Percentiles rank a stretch among this genome's conserved stretches.
Evolutionary conservation across 2,329 filamentous ascomycete species (phyloP).

Genomic region (Neonectria ditissima): DNA sequence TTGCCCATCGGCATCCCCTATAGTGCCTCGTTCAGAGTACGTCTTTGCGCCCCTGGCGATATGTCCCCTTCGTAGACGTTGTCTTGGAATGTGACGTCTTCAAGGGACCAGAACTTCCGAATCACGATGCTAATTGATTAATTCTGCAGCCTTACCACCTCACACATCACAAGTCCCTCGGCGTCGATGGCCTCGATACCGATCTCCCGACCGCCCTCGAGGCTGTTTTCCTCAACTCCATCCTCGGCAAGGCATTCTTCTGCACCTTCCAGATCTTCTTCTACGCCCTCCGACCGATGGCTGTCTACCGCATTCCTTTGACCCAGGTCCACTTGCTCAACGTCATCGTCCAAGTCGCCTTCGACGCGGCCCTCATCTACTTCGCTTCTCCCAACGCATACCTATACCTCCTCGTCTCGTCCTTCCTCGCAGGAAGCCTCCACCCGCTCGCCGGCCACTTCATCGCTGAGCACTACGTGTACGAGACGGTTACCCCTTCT

Average conservation of each 20-base stretch:
- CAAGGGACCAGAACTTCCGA: not conserved
- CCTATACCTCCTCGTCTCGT: conserved; percentile 87
- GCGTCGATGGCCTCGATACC: conserved; percentile 94
- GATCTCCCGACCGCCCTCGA: conserved; percentile 94
- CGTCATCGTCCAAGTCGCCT: conserved; percentile 78
- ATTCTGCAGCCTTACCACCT: conserved; percentile 85
- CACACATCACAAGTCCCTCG: conserved; percentile 98
- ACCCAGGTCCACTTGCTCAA: conserved; percentile 89
- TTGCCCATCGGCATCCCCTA: conserved; percentile 96
- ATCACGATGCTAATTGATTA: conserved; percentile 37
- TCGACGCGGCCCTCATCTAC: conserved; percentile 78
- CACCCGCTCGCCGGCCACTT: conserved; percentile 98
- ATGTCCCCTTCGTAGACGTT: not conserved
- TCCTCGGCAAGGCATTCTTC: conserved; percentile 98
- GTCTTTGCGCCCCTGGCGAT: conserved; percentile 45
- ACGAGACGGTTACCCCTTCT: conserved; percentile 69
- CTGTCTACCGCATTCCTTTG: conserved; percentile 89
- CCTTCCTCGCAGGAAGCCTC: conserved; percentile 91
- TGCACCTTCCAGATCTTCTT: conserved; percentile 99
- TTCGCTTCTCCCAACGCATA: conserved; percentile 73
- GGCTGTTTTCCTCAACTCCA: conserved; percentile 91
- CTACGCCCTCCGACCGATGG: conserved; percentile 96
- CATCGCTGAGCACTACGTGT: conserved; percentile 97
- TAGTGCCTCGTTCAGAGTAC: conserved; percentile 90
- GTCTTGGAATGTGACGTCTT: not conserved